A percentile compares a stretch with the other conserved stretches of the same genome.
Evolutionary conservation across 2,329 filamentous ascomycete species (phyloP).

Genomic region (Exophiala mesophila): DNA sequence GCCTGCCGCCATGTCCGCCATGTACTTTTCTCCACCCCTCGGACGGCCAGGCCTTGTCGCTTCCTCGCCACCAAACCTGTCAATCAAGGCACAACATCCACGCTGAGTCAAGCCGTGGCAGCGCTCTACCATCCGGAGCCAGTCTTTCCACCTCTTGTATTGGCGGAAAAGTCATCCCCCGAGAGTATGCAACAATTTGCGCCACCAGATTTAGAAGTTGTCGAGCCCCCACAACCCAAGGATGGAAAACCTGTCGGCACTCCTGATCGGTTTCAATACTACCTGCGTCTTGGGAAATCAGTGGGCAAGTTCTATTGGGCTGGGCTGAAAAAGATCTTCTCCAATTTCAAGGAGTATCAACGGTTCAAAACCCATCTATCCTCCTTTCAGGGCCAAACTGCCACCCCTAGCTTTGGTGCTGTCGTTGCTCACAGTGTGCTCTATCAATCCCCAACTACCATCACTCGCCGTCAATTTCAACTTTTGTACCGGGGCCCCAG

Average conservation of each 20-base stretch:
- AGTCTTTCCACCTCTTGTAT: too few relatives aligned
- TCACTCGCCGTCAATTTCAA: constrained; percentile 66
- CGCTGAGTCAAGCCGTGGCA: too few relatives aligned
- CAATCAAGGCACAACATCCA: too few relatives aligned
- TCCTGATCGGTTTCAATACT: not conserved
- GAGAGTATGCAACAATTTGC: not conserved
- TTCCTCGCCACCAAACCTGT: too few relatives aligned
- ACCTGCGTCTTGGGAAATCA: not conserved
- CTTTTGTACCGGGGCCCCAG: constrained; percentile 62
- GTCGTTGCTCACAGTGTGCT: not conserved
- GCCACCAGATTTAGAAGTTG: too few relatives aligned
- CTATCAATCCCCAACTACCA: constrained; percentile 31
- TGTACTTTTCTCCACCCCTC: not conserved
- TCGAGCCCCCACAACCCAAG: not conserved
- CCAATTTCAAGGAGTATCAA: not conserved
- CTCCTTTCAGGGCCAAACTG: too few relatives aligned
- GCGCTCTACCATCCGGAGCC: too few relatives aligned
- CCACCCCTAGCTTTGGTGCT: not conserved
- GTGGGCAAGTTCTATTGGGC: not conserved
- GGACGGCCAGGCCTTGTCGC: not conserved
- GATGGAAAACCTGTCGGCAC: not conserved
- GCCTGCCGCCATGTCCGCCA: not conserved
- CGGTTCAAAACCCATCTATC: too few relatives aligned
- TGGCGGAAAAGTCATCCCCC: too few relatives aligned
- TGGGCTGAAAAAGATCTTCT: not conserved